Evolutionary conservation across 2,329 filamentous ascomycete species (phyloP).

Genomic region (Trichoderma arundinaceum): DNA sequence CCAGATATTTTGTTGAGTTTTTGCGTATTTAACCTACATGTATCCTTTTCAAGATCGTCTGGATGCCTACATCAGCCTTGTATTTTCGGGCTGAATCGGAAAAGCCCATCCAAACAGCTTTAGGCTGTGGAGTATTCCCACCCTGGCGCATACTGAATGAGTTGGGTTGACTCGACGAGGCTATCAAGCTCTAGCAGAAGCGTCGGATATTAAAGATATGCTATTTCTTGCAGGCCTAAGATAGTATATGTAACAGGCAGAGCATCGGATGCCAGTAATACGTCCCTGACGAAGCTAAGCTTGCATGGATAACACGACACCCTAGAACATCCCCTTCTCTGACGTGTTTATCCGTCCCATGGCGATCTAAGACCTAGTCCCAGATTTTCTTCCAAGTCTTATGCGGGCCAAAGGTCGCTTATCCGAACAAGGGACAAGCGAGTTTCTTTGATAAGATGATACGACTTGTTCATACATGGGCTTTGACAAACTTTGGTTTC

Average conservation of each 20-base stretch:
- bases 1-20: no score
- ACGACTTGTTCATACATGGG: no score
- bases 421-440: no score
- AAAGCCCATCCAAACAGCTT: background rate
- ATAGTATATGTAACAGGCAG: background rate
- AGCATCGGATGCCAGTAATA: background rate
- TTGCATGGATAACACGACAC: no score
- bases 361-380: no score
- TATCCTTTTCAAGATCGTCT: background rate
- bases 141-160: background rate
- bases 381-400: no score
- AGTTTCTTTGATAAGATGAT: no score
- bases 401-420: no score
- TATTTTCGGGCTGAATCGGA: accelerated
- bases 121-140: background rate
- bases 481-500: no score
- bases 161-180: background rate
- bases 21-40: no score
- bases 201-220: background rate
- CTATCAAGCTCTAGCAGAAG: background rate
- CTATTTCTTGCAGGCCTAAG: background rate
- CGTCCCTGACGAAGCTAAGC: background rate
- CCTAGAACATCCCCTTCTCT: no score
- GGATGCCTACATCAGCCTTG: background rate
- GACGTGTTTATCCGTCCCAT: no score